Percentiles rank a stretch among this genome's conserved stretches.
Conservation (phyloP, 2,329 filamentous ascomycete species). For the Lachnum nothofagi region DNA sequence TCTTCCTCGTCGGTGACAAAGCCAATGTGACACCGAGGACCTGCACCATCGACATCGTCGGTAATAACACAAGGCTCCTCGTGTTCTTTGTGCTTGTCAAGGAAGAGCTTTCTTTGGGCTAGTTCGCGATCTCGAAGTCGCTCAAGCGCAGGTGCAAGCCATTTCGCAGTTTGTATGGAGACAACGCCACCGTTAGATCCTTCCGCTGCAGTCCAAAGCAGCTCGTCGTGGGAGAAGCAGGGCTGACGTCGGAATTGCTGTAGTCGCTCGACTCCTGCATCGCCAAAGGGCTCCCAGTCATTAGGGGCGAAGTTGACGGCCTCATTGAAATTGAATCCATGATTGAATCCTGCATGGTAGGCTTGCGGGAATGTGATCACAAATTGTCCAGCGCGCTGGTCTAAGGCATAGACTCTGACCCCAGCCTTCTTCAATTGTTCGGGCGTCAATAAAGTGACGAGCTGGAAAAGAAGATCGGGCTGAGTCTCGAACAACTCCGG, state of each 20-base stretch:
- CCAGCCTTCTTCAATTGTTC: conserved; percentile 90
- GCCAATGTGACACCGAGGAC: conserved; percentile 49
- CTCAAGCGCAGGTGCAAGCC: conserved; percentile 82
- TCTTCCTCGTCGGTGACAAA: conserved; percentile 67
- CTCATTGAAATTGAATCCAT: conserved; percentile 98
- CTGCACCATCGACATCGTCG: conserved; percentile 27
- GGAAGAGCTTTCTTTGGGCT: conserved; percentile 61
- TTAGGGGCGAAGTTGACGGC: conserved; percentile 94
- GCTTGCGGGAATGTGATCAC: conserved; percentile 96
- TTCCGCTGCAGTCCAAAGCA: conserved; percentile 84
- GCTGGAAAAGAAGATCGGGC: conserved; percentile 89
- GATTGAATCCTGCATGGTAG: conserved; percentile 97
- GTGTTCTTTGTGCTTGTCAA: conserved; percentile 57
- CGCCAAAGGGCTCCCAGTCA: conserved; percentile 92
- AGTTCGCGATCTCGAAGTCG: conserved; percentile 72
- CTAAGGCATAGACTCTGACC: conserved; percentile 88
- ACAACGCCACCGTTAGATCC: conserved; percentile 56
- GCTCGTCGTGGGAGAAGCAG: conserved; percentile 94
- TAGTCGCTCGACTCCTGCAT: conserved; percentile 77
- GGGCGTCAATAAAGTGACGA: conserved; percentile 91
- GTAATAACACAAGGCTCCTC: conserved; percentile 31
- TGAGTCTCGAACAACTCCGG: conserved; percentile 96
- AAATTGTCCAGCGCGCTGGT: conserved; percentile 91
- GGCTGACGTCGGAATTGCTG: conserved; percentile 85
- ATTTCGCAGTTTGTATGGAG: conserved; percentile 86